Conservation (phyloP, 2,329 filamentous ascomycete species). For the Hypoxylon sp. region DNA sequence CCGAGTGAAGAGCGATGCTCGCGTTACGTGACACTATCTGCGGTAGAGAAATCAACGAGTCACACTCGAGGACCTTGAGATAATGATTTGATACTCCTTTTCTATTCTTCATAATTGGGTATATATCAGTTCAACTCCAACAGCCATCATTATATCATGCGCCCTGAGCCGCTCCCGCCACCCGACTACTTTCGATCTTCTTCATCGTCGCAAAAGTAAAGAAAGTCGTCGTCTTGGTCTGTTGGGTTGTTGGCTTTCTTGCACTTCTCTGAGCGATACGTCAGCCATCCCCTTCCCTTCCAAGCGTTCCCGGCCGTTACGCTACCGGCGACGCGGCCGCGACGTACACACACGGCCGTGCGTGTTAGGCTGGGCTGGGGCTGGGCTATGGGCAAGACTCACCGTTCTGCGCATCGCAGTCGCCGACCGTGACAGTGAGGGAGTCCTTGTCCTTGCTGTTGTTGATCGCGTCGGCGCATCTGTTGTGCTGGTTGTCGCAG, state of each 20-base stretch:
- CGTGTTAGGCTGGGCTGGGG: too few species aligned
- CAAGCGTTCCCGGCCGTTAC: not conserved
- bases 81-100: too few species aligned
- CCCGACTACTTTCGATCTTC: not conserved
- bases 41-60: not conserved
- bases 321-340: too few species aligned
- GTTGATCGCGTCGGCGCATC: constrained; percentile 49
- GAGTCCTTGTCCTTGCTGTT: constrained; percentile 5
- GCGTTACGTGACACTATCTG: too few species aligned
- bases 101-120: not conserved
- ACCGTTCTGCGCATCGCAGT: constrained; percentile 58
- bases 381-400: too few species aligned
- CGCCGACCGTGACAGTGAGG: constrained; percentile 49
- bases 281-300: not conserved
- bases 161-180: too few species aligned
- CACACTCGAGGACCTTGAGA: not conserved
- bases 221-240: constrained; percentile 53
- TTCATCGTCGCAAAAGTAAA: constrained; percentile 55
- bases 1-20: too few species aligned
- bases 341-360: too few species aligned
- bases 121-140: not conserved
- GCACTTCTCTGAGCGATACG: constrained; percentile 49
- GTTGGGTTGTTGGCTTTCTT: constrained; percentile 48
- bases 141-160: not conserved
- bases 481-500: constrained; percentile 60